phyloP scores from a whole-genome alignment of 148 eudicot genomes.

The Bassia scoparia region DNA sequence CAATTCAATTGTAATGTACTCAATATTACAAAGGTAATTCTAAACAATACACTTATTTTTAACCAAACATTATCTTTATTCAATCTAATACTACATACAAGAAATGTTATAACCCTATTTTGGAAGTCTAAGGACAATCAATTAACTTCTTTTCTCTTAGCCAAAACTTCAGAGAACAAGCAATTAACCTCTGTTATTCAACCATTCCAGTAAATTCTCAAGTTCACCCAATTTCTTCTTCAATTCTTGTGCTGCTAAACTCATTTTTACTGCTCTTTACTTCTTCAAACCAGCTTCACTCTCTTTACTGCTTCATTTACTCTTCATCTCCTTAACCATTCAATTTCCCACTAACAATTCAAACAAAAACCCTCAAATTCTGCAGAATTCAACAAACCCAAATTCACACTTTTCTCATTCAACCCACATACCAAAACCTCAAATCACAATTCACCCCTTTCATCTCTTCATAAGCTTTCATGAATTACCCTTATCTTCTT shows the following conservation, averaged over 20 bases:
- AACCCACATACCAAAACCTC: conserved; percentile 44
- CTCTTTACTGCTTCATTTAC: conserved; percentile 30
- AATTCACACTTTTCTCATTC: conserved; percentile 30
- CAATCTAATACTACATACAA: conserved; percentile 5
- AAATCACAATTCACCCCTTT: conserved; percentile 37
- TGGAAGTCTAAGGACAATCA: conserved; percentile 32
- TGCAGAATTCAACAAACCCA: conserved; percentile 4
- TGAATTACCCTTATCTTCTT: conserved; percentile 35
- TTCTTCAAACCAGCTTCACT: conserved; percentile 8
- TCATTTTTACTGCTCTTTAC: conserved; percentile 1
- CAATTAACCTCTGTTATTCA: conserved; percentile 29
- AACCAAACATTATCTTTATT: neutral
- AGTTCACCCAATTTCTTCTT: conserved; percentile 31
- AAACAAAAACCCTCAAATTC: conserved; percentile 28
- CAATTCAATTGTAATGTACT: neutral
- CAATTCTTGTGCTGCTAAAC: conserved; percentile 21
- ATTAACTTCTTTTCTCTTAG: conserved; percentile 42
- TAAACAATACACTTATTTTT: neutral
- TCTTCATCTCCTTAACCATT: conserved; percentile 43
- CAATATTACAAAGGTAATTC: neutral
- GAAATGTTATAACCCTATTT: neutral
- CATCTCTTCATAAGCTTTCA: conserved; percentile 44
- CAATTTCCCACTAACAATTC: neutral
- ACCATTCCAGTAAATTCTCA: conserved; percentile 28
- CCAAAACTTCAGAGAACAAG: conserved; percentile 46